Conservation (phyloP, 2,329 filamentous ascomycete genomes). For the Zymoseptoria pseudotritici region DNA sequence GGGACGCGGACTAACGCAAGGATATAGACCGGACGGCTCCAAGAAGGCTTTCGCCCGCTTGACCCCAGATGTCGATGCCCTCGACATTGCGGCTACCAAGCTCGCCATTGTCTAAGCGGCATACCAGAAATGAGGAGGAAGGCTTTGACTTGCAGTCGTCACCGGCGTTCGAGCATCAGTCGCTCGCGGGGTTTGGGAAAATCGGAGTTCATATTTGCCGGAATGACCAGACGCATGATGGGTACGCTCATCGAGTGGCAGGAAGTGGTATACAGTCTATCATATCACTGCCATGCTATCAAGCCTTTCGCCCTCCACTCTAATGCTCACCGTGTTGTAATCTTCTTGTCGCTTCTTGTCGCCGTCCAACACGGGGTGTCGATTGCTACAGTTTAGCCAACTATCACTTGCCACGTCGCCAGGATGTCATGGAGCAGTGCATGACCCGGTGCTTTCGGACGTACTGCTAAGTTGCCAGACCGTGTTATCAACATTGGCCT, state of each 20-base stretch:
- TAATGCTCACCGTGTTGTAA: background rate
- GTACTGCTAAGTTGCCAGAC: background rate
- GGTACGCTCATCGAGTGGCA: conserved; percentile 4
- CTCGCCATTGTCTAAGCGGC: conserved; percentile 81
- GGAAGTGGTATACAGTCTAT: conserved; percentile 12
- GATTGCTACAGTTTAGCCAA: too few relatives aligned
- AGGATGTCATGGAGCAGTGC: too few relatives aligned
- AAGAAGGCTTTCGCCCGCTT: conserved; percentile 99
- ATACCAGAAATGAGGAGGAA: conserved; percentile 1
- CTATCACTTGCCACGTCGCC: too few relatives aligned
- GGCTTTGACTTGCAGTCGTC: conserved; percentile 34
- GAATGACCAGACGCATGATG: background rate
- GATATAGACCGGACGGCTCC: conserved; percentile 73
- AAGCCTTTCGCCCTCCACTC: conserved; percentile 2
- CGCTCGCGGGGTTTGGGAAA: conserved; percentile 5
- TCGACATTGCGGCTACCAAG: conserved; percentile 99
- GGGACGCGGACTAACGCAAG: background rate
- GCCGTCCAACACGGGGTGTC: too few relatives aligned
- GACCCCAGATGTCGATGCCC: conserved; percentile 91
- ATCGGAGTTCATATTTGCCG: conserved; percentile 5
- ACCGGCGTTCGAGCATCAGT: conserved; percentile 15
- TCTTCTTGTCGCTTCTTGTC: background rate
- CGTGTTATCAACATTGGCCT: background rate
- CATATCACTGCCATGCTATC: conserved; percentile 16
- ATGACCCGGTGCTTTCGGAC: too few relatives aligned